Conservation (phyloP, 2,329 filamentous ascomycete genomes). For the Neopestalotiopsis sp. region DNA sequence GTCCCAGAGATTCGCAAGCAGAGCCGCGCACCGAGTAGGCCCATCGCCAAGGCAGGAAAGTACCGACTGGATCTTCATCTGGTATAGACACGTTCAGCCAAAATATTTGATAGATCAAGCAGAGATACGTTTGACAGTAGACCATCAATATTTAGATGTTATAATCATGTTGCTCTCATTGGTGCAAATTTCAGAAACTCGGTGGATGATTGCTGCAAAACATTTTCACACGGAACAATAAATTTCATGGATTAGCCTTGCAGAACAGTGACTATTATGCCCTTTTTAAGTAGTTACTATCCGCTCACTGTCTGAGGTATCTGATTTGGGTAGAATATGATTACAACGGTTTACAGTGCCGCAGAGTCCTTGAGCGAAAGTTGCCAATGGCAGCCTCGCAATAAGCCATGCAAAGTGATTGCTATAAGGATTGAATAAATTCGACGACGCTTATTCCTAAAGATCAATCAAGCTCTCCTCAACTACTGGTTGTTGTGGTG, state of each 20-base stretch:
- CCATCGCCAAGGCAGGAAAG: background rate
- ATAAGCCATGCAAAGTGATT: background rate
- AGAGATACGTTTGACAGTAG: too few relatives aligned
- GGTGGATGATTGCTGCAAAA: too few relatives aligned
- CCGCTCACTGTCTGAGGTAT: background rate
- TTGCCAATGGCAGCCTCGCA: background rate
- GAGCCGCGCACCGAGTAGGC: background rate
- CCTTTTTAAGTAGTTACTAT: background rate
- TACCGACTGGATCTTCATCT: slow-evolving; percentile 5
- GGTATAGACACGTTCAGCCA: background rate
- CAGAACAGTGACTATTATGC: background rate
- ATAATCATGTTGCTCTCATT: too few relatives aligned
- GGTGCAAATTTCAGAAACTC: too few relatives aligned
- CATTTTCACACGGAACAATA: too few relatives aligned
- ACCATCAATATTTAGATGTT: too few relatives aligned
- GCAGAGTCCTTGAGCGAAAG: background rate
- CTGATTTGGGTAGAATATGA: slow-evolving; percentile 6
- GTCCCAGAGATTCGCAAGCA: slow-evolving; percentile 20
- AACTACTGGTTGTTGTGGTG: slow-evolving; percentile 61
- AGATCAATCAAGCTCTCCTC: slow-evolving; percentile 85
- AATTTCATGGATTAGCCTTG: slow-evolving; percentile 10
- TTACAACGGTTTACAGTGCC: slow-evolving; percentile 7
- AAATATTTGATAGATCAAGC: background rate
- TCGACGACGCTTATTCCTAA: slow-evolving; percentile 38
- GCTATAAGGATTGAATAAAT: background rate